Evolutionary conservation across 179 eudicot species (phyloP), one percentile per base, ranked within the genome.

Genomic region (Actinidia polygama): DNA sequence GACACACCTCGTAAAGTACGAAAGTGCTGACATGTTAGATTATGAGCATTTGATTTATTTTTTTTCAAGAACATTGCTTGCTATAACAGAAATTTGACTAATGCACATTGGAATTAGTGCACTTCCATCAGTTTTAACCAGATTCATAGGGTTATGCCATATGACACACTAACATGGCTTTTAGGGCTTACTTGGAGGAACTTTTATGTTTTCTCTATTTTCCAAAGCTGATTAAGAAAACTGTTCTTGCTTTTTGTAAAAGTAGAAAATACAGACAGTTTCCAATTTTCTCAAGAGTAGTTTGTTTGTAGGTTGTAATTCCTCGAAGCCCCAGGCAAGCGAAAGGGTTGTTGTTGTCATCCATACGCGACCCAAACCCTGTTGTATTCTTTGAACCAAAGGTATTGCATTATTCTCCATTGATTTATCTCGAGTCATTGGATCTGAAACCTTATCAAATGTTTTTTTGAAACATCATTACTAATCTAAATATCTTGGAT

Each of bases 341-440:
- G 26, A 97, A 97, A 88, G 99, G 99, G 71, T 85, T 97, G 86
- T 85, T 97, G 57, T 81, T 97, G 71, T 91, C 99, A 55, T 86
- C 85, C 87, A 94, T 97, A 78, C 99, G 99, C 10, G 98, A 97
- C 85, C 99, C 98, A 47, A 97, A 97, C 80, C 99, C 99, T 30
- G 92, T 95, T 69, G 89, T 97, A 54, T 97, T 97, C 87, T 95
- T 97, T 81, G 99, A 97, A 87, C 99, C 99, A n/a, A 97, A 97
- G 99, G 99, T 94, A 84, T 64, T 73, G 5, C 30, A 50, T 46
- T 82, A 30, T 64, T 79, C 50, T 73, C 19, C 21, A 23, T 61
- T 69, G 23, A 66, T 47, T 71, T 47, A 1, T 36, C 4, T 40
- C 23, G 49, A 26, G 62, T 59, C 58, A 6, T 49, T 76, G 71